phyloP scores from a whole-genome alignment of 306 rosid genomes.

The Boehmeria nivea region DNA sequence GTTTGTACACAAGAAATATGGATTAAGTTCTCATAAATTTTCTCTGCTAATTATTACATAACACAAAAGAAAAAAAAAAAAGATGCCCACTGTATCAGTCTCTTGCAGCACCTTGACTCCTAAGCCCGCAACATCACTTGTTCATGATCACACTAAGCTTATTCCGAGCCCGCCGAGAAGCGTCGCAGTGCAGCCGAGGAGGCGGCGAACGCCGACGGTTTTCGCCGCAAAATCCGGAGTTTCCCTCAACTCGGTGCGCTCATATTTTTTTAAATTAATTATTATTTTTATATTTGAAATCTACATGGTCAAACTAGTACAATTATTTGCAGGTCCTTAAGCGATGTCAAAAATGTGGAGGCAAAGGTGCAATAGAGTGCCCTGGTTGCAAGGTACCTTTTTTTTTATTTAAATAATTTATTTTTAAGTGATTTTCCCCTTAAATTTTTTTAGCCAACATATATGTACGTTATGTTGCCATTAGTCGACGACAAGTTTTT shows the following conservation, averaged over 20 bases:
- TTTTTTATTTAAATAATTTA: too few species aligned
- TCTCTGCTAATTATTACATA: not conserved
- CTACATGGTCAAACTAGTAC: too few species aligned
- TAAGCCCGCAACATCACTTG: not conserved
- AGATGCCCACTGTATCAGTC: not conserved
- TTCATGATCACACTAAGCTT: not conserved
- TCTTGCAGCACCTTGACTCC: slow-evolving; percentile 3
- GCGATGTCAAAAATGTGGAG: slow-evolving; percentile 50
- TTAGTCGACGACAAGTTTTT: too few species aligned
- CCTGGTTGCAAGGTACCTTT: slow-evolving; percentile 69
- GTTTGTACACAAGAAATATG: not conserved
- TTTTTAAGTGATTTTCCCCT: too few species aligned
- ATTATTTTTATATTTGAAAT: not conserved
- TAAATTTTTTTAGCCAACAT: too few species aligned
- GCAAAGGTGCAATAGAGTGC: slow-evolving; percentile 76
- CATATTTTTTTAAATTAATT: not conserved
- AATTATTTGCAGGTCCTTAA: slow-evolving; percentile 52
- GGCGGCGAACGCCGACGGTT: slow-evolving; percentile 3
- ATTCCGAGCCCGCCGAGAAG: not conserved
- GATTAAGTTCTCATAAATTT: not conserved
- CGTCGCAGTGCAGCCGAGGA: slow-evolving; percentile 1
- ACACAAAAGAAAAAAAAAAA: not conserved
- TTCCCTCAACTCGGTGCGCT: slow-evolving; percentile 40
- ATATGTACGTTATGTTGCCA: too few species aligned
- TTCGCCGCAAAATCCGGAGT: slow-evolving; percentile 51